A percentile compares a stretch with the other conserved stretches of the same genome.
These are phyloP conservation scores for Cladosporium oxysporum DNA, from an alignment of 2,329 filamentous ascomycete genomes.

Conservation along the genomic window DNA sequence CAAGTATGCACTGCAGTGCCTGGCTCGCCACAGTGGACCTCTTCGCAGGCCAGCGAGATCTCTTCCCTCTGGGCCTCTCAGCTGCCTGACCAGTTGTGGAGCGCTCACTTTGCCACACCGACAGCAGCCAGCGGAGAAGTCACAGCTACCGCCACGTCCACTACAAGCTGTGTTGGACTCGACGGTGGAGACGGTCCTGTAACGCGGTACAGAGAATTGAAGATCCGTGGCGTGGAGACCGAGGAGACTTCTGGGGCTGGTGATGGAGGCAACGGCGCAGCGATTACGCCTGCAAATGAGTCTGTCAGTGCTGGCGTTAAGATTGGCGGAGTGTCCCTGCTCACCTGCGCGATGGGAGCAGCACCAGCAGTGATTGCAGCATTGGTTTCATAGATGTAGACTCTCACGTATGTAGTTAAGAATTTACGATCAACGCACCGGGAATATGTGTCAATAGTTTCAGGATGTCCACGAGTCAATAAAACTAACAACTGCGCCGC, in stretches of 20 bases:
- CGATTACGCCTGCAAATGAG: neutral
- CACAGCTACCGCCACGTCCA: constrained; percentile 12
- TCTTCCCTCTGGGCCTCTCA: neutral
- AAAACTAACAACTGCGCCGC: neutral
- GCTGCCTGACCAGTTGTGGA: constrained; percentile 13
- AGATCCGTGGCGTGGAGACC: neutral
- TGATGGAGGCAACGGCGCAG: neutral
- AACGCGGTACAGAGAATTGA: constrained; percentile 1
- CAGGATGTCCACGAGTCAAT: neutral
- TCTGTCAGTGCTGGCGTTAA: neutral
- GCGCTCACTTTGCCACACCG: constrained; percentile 12
- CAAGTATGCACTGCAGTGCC: neutral
- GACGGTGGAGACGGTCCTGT: constrained; percentile 3
- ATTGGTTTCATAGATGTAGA: neutral
- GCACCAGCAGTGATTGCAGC: neutral
- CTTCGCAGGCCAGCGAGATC: constrained; percentile 1
- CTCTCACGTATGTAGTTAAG: neutral
- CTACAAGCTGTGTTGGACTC: constrained; percentile 4
- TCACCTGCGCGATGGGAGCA: neutral
- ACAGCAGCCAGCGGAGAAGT: constrained; percentile 1
- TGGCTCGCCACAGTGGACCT: constrained; percentile 8
- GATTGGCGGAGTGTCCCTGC: neutral
- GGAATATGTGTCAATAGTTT: neutral
- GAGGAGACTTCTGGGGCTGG: neutral
- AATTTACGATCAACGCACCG: neutral